Conservation (phyloP, 441 rosid genomes). For the Euphorbia schlechtendalii region DNA sequence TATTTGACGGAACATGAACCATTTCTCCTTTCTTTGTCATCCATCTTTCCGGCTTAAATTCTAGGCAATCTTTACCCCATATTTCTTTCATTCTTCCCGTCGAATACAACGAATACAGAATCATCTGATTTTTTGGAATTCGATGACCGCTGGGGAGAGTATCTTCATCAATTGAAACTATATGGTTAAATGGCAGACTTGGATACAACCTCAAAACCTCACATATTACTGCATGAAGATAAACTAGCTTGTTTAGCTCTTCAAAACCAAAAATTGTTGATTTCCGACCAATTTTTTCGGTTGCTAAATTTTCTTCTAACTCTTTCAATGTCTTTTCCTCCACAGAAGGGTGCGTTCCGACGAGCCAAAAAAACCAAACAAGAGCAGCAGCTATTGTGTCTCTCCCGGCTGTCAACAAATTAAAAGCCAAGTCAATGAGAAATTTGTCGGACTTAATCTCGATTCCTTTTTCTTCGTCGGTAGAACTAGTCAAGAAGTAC, state of each 20-base stretch:
- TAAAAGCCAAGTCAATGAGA: conserved; percentile 21
- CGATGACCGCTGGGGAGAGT: conserved; percentile 1
- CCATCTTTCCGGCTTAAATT: conserved; percentile 43
- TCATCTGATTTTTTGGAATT: conserved; percentile 6
- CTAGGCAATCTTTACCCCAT: conserved; percentile 36
- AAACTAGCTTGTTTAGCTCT: conserved; percentile 6
- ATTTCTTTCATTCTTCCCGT: conserved; percentile 20
- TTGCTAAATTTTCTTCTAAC: conserved; percentile 13
- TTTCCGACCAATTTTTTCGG: background rate
- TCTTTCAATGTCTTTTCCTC: conserved; percentile 20
- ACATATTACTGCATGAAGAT: background rate
- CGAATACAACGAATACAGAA: conserved; percentile 13
- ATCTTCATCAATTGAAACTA: background rate
- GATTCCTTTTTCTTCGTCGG: background rate
- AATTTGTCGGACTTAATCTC: background rate
- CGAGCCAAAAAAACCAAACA: conserved; percentile 30
- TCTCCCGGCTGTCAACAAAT: conserved; percentile 25
- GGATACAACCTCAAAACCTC: conserved; percentile 3
- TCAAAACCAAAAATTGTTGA: background rate
- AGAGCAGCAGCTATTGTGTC: conserved; percentile 27
- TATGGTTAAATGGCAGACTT: conserved; percentile 3
- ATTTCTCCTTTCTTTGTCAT: conserved; percentile 20
- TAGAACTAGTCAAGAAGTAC: background rate
- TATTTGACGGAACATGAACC: conserved; percentile 19
- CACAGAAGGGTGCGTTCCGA: conserved; percentile 7